Evolutionary conservation across 345 rosid genomes (phyloP), one percentile per base, ranked within the genome.

Genomic region (Gossypium mustelinum): DNA sequence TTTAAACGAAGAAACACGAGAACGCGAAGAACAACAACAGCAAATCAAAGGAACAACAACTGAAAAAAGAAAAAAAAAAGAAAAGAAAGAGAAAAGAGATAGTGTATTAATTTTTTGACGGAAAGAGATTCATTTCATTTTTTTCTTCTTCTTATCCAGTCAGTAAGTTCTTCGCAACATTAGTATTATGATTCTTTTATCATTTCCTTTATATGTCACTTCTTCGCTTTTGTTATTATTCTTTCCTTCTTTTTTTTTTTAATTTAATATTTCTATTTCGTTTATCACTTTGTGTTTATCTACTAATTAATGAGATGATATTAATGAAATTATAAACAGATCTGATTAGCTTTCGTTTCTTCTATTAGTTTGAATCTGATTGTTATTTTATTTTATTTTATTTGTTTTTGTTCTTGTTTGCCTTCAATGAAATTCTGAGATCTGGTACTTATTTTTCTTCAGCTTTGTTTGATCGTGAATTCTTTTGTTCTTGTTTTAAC

Each of bases 21-120:
- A 87, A 85, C 85, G 81, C 86, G 80, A 86, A 85, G 86, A 83
- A 75, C 87, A 72, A 82, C 83, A 78, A 69, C 78, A 55, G 85
- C 79, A 44, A 27, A 50, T 16, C 20, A 24, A 47, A 67, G 34
- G 18, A 47, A 22, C 47, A 45, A 22, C 17, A 18, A 22, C 17
- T 20, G 43, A 41, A 64, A 9, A 7, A 64, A 13, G 18, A 64
- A 13, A 7, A 64, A 13, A 29, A 41, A 60, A 69, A 44, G 79
- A 81, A 84, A 7, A 22, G n/a, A 25, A 50, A 74, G 75, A 24
- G 61, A 76, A 34, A 34, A 34, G 41, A 34, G 41, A 34, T 9
- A 48, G 73, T 61, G 24, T 80, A 61, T 75, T 55, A 55, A 52
- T 51, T 70, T 70, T 54, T 39, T 34, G 24, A 69, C 56, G 11